Evolutionary conservation across 1,139 yeast genomes (phyloP), one percentile per base, ranked within the genome.

Genomic region (Nakaseomyces nivariensis): DNA sequence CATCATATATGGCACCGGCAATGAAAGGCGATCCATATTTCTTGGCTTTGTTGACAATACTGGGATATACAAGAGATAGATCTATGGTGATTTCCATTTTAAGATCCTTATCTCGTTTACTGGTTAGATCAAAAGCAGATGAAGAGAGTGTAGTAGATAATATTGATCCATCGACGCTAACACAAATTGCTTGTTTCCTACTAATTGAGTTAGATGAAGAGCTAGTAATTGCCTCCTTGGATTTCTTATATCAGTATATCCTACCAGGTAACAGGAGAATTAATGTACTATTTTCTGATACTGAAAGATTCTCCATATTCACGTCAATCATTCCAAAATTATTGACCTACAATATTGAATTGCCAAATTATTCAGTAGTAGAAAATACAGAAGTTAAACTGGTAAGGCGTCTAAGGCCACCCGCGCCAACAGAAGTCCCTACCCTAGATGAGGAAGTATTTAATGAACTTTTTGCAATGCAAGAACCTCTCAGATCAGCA

Each of bases 401-500:
- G 43, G 60, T 70, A 8, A 69, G 70, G 54, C 68, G 79, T 55
- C 68, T 75, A 3, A 70, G 68, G 51, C 73, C 73, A 25, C 71
- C 74, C 3, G 78, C 78, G 1, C 96, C 96, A 3, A 57, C 60
- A 3, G 58, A 58, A 2, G 76, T 83, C 4, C 94, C 96, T 1
- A 69, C 66, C 22, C 70, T 90, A 43, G 74, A 83, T 43, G 69
- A 71, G n/a, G 76, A 75, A n/a, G 72, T 88, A 42, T 77, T 81
- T 55, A 71, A 74, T 17, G 79, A 83, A 45, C 75, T 92, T 42
- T 71, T 84, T 45, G 71, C 72, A 41, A 71, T 89, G 55, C 78
- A 82, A 6, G 99, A 92, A 67, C 98, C 98, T 1, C 77, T 81
- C 53, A 76, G 99, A 54, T 96, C 98, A 0, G 86, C 96, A 1